Evolutionary conservation across 345 rosid genomes (phyloP).

Genomic region (Erodium maritimum): DNA sequence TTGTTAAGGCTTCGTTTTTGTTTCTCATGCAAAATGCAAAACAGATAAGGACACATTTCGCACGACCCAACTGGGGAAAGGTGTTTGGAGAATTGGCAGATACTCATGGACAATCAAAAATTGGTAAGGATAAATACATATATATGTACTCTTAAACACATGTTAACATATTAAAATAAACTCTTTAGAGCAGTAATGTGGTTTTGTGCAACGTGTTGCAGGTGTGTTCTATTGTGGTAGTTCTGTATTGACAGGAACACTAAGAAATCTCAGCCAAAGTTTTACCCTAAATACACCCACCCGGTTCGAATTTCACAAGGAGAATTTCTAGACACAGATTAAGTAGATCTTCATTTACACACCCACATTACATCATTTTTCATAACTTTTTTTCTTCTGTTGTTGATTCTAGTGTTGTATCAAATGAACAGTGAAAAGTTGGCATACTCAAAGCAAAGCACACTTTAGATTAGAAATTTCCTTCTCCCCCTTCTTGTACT

Average conservation of each 20-base stretch:
- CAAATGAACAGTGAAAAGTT: too few relatives aligned
- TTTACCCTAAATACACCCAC: constrained; percentile 61
- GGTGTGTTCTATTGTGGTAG: constrained; percentile 97
- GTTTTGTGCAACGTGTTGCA: constrained; percentile 14
- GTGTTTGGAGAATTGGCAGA: constrained; percentile 54
- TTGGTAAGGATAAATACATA: constrained; percentile 28
- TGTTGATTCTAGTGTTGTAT: too few relatives aligned
- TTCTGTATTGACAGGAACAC: constrained; percentile 39
- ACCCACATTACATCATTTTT: too few relatives aligned
- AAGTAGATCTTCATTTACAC: too few relatives aligned
- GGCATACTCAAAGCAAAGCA: too few relatives aligned
- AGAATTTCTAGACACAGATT: constrained; percentile 40
- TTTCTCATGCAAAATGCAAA: background rate
- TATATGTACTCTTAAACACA: background rate
- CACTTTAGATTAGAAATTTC: too few relatives aligned
- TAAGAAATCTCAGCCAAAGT: constrained; percentile 56
- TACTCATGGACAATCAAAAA: constrained; percentile 44
- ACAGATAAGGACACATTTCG: constrained; percentile 89
- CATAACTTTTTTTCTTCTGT: too few relatives aligned
- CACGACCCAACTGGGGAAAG: constrained; percentile 91
- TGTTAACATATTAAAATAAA: too few relatives aligned
- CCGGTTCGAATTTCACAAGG: constrained; percentile 80
- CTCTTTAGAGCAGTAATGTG: background rate
- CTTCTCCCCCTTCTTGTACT: too few relatives aligned
- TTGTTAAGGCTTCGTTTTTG: background rate